phyloP scores from a whole-genome alignment of 257 asterid genomes.

The Hygrophila difformis region DNA sequence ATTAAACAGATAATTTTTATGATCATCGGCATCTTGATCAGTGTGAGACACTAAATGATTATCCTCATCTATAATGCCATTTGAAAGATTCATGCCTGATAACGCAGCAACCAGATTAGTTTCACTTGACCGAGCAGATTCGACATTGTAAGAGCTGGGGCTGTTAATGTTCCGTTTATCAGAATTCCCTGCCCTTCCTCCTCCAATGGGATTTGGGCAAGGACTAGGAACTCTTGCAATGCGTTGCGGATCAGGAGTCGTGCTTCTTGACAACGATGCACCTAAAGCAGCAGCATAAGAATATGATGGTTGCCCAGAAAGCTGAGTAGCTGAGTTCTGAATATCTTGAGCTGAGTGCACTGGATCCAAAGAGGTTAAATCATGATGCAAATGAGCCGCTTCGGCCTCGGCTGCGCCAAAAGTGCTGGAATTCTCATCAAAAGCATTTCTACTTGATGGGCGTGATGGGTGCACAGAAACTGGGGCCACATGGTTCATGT shows the following conservation, averaged over 20 bases:
- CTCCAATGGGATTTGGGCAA: slow-evolving; percentile 82
- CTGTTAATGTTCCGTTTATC: slow-evolving; percentile 54
- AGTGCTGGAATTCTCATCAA: slow-evolving; percentile 37
- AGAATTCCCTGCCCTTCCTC: slow-evolving; percentile 45
- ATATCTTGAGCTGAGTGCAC: slow-evolving; percentile 23
- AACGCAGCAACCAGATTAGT: slow-evolving; percentile 50
- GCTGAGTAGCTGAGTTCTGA: slow-evolving; percentile 43
- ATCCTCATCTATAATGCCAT: slow-evolving; percentile 37
- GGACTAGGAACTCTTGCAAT: slow-evolving; percentile 54
- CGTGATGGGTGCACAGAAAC: slow-evolving; percentile 39
- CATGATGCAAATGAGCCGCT: slow-evolving; percentile 39
- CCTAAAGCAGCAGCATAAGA: slow-evolving; percentile 54
- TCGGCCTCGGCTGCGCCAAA: slow-evolving; percentile 56
- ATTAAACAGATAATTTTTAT: slow-evolving; percentile 41
- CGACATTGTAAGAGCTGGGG: slow-evolving; percentile 43
- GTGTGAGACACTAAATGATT: slow-evolving; percentile 26
- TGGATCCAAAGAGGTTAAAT: slow-evolving; percentile 31
- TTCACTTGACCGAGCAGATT: slow-evolving; percentile 42
- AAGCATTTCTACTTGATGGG: slow-evolving; percentile 38
- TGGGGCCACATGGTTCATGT: slow-evolving; percentile 21
- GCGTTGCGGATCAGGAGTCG: slow-evolving; percentile 50
- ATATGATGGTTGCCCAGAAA: slow-evolving; percentile 48
- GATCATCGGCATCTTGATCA: slow-evolving; percentile 29
- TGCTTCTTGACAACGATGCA: slow-evolving; percentile 49
- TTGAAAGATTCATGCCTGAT: slow-evolving; percentile 57